These are phyloP conservation scores for Clonostachys rosea DNA, from an alignment of 2,329 filamentous ascomycete species.

Conservation along the genomic window DNA sequence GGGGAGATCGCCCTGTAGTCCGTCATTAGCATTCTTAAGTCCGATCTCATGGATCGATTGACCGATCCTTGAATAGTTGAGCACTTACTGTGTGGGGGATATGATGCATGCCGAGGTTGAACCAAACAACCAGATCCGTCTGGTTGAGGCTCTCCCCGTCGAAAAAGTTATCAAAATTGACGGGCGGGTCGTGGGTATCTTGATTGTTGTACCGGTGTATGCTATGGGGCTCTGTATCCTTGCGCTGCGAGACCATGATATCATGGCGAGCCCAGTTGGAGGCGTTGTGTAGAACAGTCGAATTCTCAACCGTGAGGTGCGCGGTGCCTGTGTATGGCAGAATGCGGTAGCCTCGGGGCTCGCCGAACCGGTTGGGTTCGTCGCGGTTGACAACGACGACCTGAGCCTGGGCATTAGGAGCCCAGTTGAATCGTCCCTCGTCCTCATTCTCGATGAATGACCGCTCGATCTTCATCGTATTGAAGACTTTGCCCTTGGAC, in stretches of 20 bases:
- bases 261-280: constrained; percentile 35
- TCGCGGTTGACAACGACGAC: constrained; percentile 39
- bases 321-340: constrained; percentile 21
- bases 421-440: constrained; percentile 28
- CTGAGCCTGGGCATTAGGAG: constrained; percentile 33
- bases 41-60: too few species aligned
- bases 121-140: constrained; percentile 34
- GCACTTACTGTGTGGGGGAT: constrained; percentile 8
- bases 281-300: constrained; percentile 30
- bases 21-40: too few species aligned
- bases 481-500: constrained; percentile 34
- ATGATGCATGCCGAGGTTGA: constrained; percentile 46
- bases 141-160: constrained; percentile 28
- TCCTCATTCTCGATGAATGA: constrained; percentile 33
- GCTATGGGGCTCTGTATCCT: constrained; percentile 36
- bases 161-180: constrained; percentile 41
- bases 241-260: constrained; percentile 36
- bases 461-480: constrained; percentile 42
- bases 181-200: constrained; percentile 29
- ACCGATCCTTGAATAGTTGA: too few species aligned
- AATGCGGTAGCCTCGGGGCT: constrained; percentile 40
- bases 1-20: constrained; percentile 28
- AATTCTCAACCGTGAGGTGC: constrained; percentile 38
- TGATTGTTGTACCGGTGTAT: constrained; percentile 29
- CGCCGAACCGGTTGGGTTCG: constrained; percentile 37